Evolutionary conservation across 2,329 filamentous ascomycete genomes (phyloP).

Genomic region (Helotiales sp.): DNA sequence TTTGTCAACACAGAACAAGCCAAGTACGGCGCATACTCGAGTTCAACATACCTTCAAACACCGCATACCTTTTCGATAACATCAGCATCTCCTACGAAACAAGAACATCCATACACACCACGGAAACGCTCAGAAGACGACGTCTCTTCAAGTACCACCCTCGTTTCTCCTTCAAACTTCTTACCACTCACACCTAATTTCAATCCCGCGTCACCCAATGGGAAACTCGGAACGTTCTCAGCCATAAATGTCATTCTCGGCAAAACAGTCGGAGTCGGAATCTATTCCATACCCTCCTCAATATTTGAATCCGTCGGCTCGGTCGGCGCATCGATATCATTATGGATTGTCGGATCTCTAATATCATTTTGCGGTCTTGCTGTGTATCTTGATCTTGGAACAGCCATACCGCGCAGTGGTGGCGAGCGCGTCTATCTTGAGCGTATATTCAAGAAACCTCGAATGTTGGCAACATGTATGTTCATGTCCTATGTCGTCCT

Average conservation of each 20-base stretch:
- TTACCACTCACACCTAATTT: slow-evolving; percentile 26
- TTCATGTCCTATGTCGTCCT: slow-evolving; percentile 52
- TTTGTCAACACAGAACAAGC: slow-evolving; percentile 16
- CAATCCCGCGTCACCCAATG: slow-evolving; percentile 18
- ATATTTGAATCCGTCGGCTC: slow-evolving; percentile 55
- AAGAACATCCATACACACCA: slow-evolving; percentile 8
- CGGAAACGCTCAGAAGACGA: slow-evolving; percentile 9
- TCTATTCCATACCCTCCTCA: slow-evolving; percentile 58
- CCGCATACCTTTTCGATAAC: slow-evolving; percentile 24
- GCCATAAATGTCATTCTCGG: slow-evolving; percentile 41
- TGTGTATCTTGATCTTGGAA: slow-evolving; percentile 48
- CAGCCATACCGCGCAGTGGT: slow-evolving; percentile 45
- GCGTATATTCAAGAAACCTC: slow-evolving; percentile 50
- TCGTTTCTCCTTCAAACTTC: slow-evolving; percentile 18
- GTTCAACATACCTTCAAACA: slow-evolving; percentile 28
- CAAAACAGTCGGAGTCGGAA: slow-evolving; percentile 43
- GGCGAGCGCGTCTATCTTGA: slow-evolving; percentile 56
- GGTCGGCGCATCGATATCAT: slow-evolving; percentile 52
- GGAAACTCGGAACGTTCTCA: slow-evolving; percentile 39
- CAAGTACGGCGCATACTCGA: slow-evolving; percentile 18
- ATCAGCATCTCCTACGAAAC: slow-evolving; percentile 9
- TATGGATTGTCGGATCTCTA: slow-evolving; percentile 53
- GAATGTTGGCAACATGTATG: slow-evolving; percentile 53
- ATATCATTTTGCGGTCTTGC: slow-evolving; percentile 47
- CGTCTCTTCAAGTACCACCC: slow-evolving; percentile 21